Evolutionary conservation across 176 grass and related monocot genomes (phyloP), one percentile per base, ranked within the genome.

Genomic region (Aechmea fasciata): DNA sequence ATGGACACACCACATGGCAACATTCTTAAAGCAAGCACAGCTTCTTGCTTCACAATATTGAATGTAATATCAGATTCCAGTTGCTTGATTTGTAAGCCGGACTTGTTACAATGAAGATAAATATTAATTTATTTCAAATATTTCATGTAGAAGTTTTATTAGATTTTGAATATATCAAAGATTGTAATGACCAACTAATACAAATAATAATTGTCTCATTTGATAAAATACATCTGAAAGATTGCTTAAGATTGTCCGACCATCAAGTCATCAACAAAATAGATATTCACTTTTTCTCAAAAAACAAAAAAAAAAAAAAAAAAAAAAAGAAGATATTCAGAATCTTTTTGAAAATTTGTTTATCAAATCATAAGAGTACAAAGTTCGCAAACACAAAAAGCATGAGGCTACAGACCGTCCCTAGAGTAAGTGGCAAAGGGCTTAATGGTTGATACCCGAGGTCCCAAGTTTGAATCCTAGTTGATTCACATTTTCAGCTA

Each of bases 11-110:
- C 22, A 23, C 22, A 23, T 23, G 22, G 22, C 22, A 23, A 23
- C 22, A 99, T 84, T 47, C 84, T 78, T 41, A 93, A 76, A 52
- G 67, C 86, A 63, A 99, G 89, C 84, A 90, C 94, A 4, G 84
- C 86, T 76, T 99, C 89, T 81, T 90, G 86, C 66, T 93, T 99
- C 19, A 67, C 84, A 47, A 99, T 99, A 71, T 90, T 89, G 75
- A 93, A 92, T 71, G 80, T 93, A 73, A 99, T 86, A 64, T 99
- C 94, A 0, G 87, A 75, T 73, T 99, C 94, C 47, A 99, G 63
- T 66, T 86, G 89, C 78, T 88, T 99, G 52, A 90, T 76, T 59
- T 52, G 64, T 3, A 64, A 66, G 17, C 73, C 85, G 10, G 82
- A 81, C 72, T 99, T 87, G 69, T 71, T 90, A 55, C 49, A 85